A percentile compares a stretch with the other conserved stretches of the same genome.
phyloP scores from a whole-genome alignment of 805 yeast genomes.

The Wickerhamomyces canadensis region DNA sequence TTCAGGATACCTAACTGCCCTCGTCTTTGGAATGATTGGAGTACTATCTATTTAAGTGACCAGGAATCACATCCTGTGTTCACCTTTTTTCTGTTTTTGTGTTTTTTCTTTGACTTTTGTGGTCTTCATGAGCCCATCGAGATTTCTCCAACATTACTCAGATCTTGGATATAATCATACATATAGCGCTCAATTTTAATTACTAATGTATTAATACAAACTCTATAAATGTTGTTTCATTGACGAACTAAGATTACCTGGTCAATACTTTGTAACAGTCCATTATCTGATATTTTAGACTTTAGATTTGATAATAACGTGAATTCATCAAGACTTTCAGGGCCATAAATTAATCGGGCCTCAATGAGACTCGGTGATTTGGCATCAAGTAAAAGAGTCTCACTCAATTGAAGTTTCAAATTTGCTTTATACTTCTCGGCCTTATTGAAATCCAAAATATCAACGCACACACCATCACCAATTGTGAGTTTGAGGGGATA shows the following conservation, averaged over 20 bases:
- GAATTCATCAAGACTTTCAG: constrained; percentile 2
- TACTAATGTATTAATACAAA: no score
- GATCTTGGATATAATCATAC: no score
- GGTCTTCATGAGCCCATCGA: no score
- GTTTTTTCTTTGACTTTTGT: no score
- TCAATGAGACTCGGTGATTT: constrained; percentile 1
- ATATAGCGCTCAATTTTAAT: no score
- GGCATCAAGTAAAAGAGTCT: constrained; percentile 7
- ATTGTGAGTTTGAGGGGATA: constrained; percentile 9
- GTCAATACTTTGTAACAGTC: constrained; percentile 5
- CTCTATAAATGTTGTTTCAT: neutral
- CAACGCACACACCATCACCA: constrained; percentile 7
- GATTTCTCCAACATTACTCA: no score
- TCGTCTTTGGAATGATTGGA: no score
- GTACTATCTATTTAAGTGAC: no score
- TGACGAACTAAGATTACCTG: neutral
- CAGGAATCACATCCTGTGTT: no score
- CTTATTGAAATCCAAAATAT: constrained; percentile 15
- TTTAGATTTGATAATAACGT: constrained; percentile 11
- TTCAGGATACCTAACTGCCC: no score
- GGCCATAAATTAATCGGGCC: constrained; percentile 14
- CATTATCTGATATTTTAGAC: constrained; percentile 1
- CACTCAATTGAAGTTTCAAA: constrained; percentile 7
- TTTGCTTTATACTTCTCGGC: constrained; percentile 13
- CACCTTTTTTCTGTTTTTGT: no score